Conservation (phyloP, 768 basidiomycete species). For the Tremella mesenterica region DNA sequence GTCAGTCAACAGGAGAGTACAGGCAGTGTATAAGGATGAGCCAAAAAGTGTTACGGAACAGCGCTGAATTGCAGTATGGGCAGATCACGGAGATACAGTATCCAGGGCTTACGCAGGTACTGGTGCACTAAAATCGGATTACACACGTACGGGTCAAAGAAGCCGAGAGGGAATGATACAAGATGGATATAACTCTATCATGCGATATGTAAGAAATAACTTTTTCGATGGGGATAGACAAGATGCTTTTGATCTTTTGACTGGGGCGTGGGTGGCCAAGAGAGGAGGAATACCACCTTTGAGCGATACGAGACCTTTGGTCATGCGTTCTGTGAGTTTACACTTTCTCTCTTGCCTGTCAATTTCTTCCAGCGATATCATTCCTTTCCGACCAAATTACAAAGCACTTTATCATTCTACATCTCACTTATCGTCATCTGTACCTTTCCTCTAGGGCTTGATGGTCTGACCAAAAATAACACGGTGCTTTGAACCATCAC, state of each 20-base stretch:
- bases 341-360: not conserved
- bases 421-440: too few relatives aligned
- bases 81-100: slow-evolving; percentile 88
- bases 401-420: too few relatives aligned
- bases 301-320: slow-evolving; percentile 67
- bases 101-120: slow-evolving; percentile 88
- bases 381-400: too few relatives aligned
- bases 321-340: slow-evolving; percentile 66
- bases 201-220: slow-evolving; percentile 90
- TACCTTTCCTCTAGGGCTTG: too few relatives aligned
- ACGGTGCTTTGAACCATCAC: too few relatives aligned
- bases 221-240: slow-evolving; percentile 91
- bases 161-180: slow-evolving; percentile 69
- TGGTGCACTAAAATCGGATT: slow-evolving; percentile 92
- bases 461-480: too few relatives aligned
- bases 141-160: slow-evolving; percentile 84
- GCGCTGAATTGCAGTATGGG: slow-evolving; percentile 64
- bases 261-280: slow-evolving; percentile 81
- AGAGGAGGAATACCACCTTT: slow-evolving; percentile 64
- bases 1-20: too few relatives aligned
- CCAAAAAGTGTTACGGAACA: not conserved
- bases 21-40: too few relatives aligned
- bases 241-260: slow-evolving; percentile 92
- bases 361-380: slow-evolving; percentile 1
- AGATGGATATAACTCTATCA: slow-evolving; percentile 74